Conservation (phyloP, 2,329 filamentous ascomycete species). For the Aspergillus oerlinghausenensis region DNA sequence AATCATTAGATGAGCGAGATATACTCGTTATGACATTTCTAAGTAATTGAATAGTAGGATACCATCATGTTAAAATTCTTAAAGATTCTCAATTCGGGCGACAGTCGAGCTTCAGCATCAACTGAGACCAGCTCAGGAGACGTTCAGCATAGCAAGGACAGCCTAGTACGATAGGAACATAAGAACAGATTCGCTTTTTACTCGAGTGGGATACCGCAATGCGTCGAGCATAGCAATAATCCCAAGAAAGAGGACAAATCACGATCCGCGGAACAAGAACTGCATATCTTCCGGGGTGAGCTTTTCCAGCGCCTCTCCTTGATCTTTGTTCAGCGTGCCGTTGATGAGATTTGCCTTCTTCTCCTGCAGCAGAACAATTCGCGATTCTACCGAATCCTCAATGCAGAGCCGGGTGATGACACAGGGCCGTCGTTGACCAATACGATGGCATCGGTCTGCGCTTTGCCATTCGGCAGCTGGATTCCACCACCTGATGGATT, state of each 20-base stretch:
- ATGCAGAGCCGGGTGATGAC: slow-evolving; percentile 93
- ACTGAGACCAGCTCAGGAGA: neutral
- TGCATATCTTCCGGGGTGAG: slow-evolving; percentile 88
- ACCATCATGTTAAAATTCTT: neutral
- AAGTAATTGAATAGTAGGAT: neutral
- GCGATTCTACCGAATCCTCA: slow-evolving; percentile 92
- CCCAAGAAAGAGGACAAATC: slow-evolving; percentile 8
- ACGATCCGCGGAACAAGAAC: slow-evolving; percentile 83
- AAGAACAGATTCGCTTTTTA: neutral
- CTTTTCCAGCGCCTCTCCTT: slow-evolving; percentile 78
- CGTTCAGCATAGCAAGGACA: neutral
- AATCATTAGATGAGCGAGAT: too few species aligned
- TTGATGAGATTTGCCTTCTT: slow-evolving; percentile 99
- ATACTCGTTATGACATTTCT: too few species aligned
- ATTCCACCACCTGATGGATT: slow-evolving; percentile 79
- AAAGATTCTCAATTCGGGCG: neutral
- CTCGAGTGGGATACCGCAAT: neutral
- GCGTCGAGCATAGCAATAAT: neutral
- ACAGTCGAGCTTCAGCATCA: neutral
- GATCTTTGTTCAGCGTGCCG: slow-evolving; percentile 91
- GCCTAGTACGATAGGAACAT: neutral
- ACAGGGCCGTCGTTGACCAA: slow-evolving; percentile 89
- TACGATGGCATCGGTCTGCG: slow-evolving; percentile 88
- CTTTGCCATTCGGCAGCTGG: slow-evolving; percentile 99
- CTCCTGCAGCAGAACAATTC: slow-evolving; percentile 93